These are phyloP conservation scores for Penicillium soppii DNA, from an alignment of 495 filamentous ascomycete genomes.

Conservation along the genomic window DNA sequence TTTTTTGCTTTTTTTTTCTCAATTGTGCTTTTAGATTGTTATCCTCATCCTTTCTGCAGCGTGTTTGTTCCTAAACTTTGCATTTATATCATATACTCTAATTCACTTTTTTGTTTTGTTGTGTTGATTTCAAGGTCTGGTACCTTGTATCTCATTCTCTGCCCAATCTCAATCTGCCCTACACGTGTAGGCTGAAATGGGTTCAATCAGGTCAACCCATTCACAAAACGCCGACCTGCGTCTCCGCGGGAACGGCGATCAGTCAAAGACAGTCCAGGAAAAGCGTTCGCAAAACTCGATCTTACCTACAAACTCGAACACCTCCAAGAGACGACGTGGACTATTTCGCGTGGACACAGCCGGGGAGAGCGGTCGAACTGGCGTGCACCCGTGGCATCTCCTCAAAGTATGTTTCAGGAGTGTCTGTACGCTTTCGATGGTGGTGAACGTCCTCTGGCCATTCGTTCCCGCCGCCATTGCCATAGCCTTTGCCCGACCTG, in stretches of 20 bases:
- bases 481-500: constrained; percentile 60
- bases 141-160: not conserved
- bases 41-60: too few relatives aligned
- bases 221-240: constrained; percentile 3
- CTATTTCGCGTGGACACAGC: constrained; percentile 54
- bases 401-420: constrained; percentile 59
- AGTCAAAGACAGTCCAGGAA: constrained; percentile 7
- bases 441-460: constrained; percentile 73
- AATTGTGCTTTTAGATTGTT: not conserved
- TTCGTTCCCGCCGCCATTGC: constrained; percentile 67
- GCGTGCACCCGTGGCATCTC: constrained; percentile 61
- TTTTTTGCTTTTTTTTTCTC: not conserved
- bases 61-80: too few relatives aligned
- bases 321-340: constrained; percentile 13
- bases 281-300: constrained; percentile 17
- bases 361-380: constrained; percentile 63
- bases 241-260: constrained; percentile 1
- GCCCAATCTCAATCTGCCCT: not conserved
- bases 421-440: constrained; percentile 53
- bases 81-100: not conserved
- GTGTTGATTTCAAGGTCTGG: not conserved
- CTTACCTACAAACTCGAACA: constrained; percentile 30
- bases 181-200: constrained; percentile 5
- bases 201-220: constrained; percentile 15
- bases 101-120: not conserved